phyloP scores from a whole-genome alignment of 331 rosid genomes.

The Malus hybrid region DNA sequence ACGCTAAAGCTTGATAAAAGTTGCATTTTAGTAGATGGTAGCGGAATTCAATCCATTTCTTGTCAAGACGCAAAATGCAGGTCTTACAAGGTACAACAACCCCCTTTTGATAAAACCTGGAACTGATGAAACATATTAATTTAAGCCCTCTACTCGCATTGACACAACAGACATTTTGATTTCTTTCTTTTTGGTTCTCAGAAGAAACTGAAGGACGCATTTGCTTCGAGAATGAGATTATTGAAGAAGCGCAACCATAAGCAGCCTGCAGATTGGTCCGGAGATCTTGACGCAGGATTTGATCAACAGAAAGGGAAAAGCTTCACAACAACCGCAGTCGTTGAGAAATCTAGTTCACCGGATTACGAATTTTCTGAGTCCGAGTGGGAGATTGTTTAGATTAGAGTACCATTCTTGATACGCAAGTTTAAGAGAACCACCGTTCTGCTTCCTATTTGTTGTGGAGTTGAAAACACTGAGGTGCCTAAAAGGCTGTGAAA shows the following conservation, averaged over 20 bases:
- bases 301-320: background rate
- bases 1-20: slow-evolving; percentile 13
- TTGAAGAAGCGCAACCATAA: background rate
- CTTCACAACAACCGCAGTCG: background rate
- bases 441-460: background rate
- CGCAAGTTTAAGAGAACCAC: background rate
- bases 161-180: background rate
- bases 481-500: background rate
- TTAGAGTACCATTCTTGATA: background rate
- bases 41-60: background rate
- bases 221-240: slow-evolving; percentile 6
- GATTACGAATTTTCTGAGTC: slow-evolving; percentile 3
- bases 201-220: background rate
- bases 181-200: background rate
- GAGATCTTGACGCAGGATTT: background rate
- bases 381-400: slow-evolving; percentile 11
- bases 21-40: background rate
- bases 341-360: background rate
- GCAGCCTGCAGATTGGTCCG: background rate
- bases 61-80: background rate
- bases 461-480: background rate
- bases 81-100: slow-evolving; percentile 8
- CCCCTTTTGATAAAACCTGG: background rate
- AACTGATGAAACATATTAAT: background rate
- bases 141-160: background rate